These are phyloP conservation scores for Fusarium zealandicum DNA, from an alignment of 2,329 filamentous ascomycete species.

Conservation along the genomic window DNA sequence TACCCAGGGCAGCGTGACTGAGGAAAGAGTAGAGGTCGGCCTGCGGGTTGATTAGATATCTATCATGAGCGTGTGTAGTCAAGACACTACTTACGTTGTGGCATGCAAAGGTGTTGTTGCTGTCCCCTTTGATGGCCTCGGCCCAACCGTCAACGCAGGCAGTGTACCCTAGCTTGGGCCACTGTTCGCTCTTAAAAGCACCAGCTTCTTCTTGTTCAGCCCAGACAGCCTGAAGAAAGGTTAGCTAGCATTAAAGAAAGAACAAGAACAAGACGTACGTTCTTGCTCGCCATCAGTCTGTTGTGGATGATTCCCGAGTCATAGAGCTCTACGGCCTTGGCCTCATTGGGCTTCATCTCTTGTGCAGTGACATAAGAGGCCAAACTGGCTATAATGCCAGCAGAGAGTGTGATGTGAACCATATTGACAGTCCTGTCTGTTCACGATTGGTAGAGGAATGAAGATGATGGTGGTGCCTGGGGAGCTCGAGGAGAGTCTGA, in stretches of 20 bases:
- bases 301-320: slow-evolving; percentile 34
- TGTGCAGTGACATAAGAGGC: slow-evolving; percentile 19
- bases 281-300: slow-evolving; percentile 28
- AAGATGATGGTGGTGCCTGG: background rate
- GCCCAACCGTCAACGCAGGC: slow-evolving; percentile 53
- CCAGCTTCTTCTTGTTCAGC: slow-evolving; percentile 45
- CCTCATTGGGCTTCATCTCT: slow-evolving; percentile 29
- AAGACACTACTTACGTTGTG: slow-evolving; percentile 47
- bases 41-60: slow-evolving; percentile 6
- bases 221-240: slow-evolving; percentile 42
- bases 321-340: slow-evolving; percentile 22
- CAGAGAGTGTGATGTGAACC: slow-evolving; percentile 27
- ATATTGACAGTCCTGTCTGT: slow-evolving; percentile 8
- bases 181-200: slow-evolving; percentile 46
- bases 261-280: background rate
- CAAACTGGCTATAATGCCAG: slow-evolving; percentile 20
- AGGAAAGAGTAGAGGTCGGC: slow-evolving; percentile 63
- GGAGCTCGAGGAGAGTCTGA: background rate
- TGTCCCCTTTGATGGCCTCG: slow-evolving; percentile 53
- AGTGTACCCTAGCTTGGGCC: slow-evolving; percentile 49
- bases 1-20: slow-evolving; percentile 61
- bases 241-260: background rate
- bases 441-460: background rate
- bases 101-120: slow-evolving; percentile 57
- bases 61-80: background rate